phyloP scores from a whole-genome alignment of 495 filamentous ascomycete species.

The Talaromyces wortmannii region DNA sequence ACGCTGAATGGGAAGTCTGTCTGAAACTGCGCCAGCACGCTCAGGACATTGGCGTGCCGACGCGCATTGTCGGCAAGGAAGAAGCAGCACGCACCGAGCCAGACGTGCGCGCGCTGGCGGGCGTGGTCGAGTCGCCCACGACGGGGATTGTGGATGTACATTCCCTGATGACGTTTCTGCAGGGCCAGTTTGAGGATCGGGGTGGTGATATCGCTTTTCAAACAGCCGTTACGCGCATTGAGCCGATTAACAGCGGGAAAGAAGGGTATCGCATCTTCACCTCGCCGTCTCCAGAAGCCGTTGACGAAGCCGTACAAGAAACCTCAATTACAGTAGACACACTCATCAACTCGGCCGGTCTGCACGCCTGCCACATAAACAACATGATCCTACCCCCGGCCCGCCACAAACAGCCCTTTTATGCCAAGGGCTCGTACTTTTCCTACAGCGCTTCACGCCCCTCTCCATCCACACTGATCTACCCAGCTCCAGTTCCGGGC shows the following conservation, averaged over 20 bases:
- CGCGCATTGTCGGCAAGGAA: constrained; percentile 53
- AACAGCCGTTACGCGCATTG: constrained; percentile 53
- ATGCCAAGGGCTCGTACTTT: constrained; percentile 95
- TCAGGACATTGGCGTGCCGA: constrained; percentile 60
- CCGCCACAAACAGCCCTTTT: constrained; percentile 57
- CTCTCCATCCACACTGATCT: constrained; percentile 68
- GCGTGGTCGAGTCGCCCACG: constrained; percentile 71
- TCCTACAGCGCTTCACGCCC: constrained; percentile 65
- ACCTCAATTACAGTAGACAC: constrained; percentile 63
- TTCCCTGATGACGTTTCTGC: constrained; percentile 69
- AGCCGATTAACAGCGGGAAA: constrained; percentile 37
- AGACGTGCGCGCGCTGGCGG: constrained; percentile 58
- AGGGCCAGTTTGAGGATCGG: constrained; percentile 66
- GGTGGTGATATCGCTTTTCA: constrained; percentile 69
- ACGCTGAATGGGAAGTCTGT: constrained; percentile 58
- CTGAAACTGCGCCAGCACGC: constrained; percentile 62
- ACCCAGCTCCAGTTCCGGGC: constrained; percentile 76
- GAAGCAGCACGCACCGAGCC: constrained; percentile 66
- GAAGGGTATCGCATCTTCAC: constrained; percentile 51
- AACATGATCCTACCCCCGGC: constrained; percentile 71
- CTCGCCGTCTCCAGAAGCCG: constrained; percentile 31
- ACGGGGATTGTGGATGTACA: constrained; percentile 94
- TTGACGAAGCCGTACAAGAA: constrained; percentile 31
- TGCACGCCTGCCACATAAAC: constrained; percentile 65
- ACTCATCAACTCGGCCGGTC: constrained; percentile 80